phyloP scores from a whole-genome alignment of 257 asterid species.

The Solanum clarkiae region DNA sequence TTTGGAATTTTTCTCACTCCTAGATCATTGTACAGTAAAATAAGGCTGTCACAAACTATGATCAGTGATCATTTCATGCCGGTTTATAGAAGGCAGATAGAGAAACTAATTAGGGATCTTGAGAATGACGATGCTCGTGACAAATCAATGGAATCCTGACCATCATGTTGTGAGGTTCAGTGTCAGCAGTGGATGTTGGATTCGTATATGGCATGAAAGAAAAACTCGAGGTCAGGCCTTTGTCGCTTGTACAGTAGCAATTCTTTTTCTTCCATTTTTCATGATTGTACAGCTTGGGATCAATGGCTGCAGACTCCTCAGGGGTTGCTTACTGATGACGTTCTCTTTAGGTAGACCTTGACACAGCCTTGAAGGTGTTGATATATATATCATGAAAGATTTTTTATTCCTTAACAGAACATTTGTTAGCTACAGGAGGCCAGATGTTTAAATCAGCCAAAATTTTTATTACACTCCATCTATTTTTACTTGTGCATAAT shows the following conservation, averaged over 20 bases:
- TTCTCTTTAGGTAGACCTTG: background rate
- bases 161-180: background rate
- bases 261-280: background rate
- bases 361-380: background rate
- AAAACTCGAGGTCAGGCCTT: background rate
- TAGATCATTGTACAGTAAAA: conserved; percentile 61
- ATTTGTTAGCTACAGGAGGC: background rate
- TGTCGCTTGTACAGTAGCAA: background rate
- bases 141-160: background rate
- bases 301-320: background rate
- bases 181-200: background rate
- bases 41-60: conserved; percentile 85
- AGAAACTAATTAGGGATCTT: conserved; percentile 52
- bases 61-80: conserved; percentile 97
- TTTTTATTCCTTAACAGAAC: background rate
- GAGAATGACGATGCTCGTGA: conserved; percentile 31
- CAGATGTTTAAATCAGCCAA: background rate
- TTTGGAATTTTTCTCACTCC: conserved; percentile 71
- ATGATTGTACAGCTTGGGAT: background rate
- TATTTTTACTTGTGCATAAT: background rate
- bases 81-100: conserved; percentile 68
- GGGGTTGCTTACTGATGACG: background rate
- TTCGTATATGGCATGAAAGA: background rate
- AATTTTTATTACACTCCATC: background rate
- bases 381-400: background rate